phyloP scores from a whole-genome alignment of 768 basidiomycete species.

The Podaxis carcinomalis region DNA sequence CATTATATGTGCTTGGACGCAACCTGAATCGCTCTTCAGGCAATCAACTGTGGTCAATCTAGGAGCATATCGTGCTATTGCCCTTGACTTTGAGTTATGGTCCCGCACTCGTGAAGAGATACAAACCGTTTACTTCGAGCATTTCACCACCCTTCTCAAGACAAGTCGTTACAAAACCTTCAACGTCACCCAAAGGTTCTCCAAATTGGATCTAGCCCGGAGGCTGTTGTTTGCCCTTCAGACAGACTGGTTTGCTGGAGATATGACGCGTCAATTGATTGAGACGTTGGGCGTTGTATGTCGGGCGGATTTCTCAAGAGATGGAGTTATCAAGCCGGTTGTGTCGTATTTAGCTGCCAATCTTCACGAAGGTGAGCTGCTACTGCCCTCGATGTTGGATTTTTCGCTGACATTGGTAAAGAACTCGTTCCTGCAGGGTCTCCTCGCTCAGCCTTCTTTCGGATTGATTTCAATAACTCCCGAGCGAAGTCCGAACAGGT shows the following conservation, averaged over 20 bases:
- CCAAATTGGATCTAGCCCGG: constrained; percentile 66
- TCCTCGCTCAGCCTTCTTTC: constrained; percentile 53
- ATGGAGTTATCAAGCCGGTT: constrained; percentile 78
- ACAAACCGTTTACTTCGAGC: constrained; percentile 75
- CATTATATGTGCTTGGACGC: neutral
- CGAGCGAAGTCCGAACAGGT: constrained; percentile 67
- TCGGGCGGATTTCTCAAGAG: constrained; percentile 63
- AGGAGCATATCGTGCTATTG: constrained; percentile 76
- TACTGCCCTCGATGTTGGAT: neutral
- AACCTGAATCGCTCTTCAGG: constrained; percentile 29
- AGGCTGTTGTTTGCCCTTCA: constrained; percentile 81
- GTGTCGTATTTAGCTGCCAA: constrained; percentile 84
- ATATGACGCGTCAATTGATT: constrained; percentile 45
- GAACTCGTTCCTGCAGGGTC: constrained; percentile 29
- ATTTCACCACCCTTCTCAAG: constrained; percentile 72
- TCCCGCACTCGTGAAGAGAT: constrained; percentile 65
- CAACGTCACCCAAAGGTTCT: constrained; percentile 70
- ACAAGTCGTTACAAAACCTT: constrained; percentile 73
- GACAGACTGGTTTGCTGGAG: constrained; percentile 67
- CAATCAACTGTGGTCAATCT: constrained; percentile 80
- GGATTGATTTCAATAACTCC: constrained; percentile 43
- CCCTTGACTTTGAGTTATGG: constrained; percentile 92
- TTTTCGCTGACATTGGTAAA: constrained; percentile 10
- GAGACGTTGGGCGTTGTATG: constrained; percentile 60
- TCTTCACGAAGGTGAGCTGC: constrained; percentile 55